These are phyloP conservation scores for Malbranchea zuffiana DNA, from an alignment of 2,329 filamentous ascomycete genomes.

Conservation along the genomic window DNA sequence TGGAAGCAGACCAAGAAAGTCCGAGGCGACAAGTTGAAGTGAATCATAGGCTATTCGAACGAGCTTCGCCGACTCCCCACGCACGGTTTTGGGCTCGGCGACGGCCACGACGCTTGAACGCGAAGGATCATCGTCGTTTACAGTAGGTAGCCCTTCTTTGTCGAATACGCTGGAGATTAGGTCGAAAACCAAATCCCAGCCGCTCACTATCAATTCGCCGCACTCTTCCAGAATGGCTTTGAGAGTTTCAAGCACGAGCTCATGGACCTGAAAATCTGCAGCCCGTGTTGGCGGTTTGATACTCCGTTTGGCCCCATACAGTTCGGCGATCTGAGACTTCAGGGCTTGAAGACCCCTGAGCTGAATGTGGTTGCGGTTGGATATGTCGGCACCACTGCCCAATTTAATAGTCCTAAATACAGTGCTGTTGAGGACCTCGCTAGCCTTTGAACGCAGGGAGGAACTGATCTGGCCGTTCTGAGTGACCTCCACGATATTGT, in stretches of 20 bases:
- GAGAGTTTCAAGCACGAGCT: slow-evolving; percentile 65
- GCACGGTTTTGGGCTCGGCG: slow-evolving; percentile 14
- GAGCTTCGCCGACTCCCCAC: slow-evolving; percentile 52
- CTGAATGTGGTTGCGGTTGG: slow-evolving; percentile 53
- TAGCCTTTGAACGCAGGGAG: slow-evolving; percentile 41
- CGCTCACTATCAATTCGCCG: slow-evolving; percentile 69
- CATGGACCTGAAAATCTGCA: slow-evolving; percentile 68
- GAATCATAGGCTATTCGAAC: slow-evolving; percentile 82
- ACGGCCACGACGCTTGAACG: slow-evolving; percentile 12
- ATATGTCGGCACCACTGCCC: slow-evolving; percentile 28
- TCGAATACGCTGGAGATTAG: slow-evolving; percentile 76
- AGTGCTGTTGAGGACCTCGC: slow-evolving; percentile 48
- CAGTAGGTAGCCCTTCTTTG: slow-evolving; percentile 29
- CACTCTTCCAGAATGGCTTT: slow-evolving; percentile 77
- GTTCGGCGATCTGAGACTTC: slow-evolving; percentile 47
- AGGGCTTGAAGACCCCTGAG: slow-evolving; percentile 59
- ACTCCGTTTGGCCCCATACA: slow-evolving; percentile 46
- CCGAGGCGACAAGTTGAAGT: slow-evolving; percentile 83
- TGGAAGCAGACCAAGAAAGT: slow-evolving; percentile 68
- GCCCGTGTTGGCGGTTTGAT: slow-evolving; percentile 48
- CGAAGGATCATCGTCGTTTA: slow-evolving; percentile 18
- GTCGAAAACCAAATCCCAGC: slow-evolving; percentile 77
- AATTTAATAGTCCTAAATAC: slow-evolving; percentile 35
- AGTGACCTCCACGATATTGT: slow-evolving; percentile 41
- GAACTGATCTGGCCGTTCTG: slow-evolving; percentile 29